Base-by-base conservation (phyloP, 1,139 yeast species). In the Pneumocystis jirovecii region DNA sequence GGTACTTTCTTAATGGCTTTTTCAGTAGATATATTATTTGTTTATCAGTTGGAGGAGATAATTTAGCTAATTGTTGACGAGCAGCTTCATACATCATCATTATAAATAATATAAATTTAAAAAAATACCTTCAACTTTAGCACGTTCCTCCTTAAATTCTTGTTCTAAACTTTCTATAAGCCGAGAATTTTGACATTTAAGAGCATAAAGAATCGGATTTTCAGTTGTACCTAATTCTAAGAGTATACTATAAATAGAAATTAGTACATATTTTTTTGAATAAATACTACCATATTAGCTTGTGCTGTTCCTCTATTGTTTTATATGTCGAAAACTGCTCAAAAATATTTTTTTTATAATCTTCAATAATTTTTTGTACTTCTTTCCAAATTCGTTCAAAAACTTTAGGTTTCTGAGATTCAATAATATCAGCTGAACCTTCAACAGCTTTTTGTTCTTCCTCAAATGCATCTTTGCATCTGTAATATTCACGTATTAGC, bases 401-500 rank as follows among this genome's bases (percentile, higher is more conserved):
- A 34, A 79, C 75, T 75, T 72, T 31, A 50, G 57, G 4, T 70
- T 69, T 64, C 6, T 62, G 64, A 10, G 40, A 56, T 25, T 63
- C 60, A 61, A 64, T 17, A 50, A 31, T 31, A 19, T 34, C 19
- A 3, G 6, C 2, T 35, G 65, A 39, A 15, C 19, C 29, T 10
- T 73, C 66, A 1, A 68, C 69, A 25, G 69, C 70, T 56, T 70
- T 70, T 65, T 71, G 68, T 70, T 65, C 65, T 76, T 72, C 68
- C 66, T n/a, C 70, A 64, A 64, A 80, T 74, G 66, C 75, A 77
- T 64, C 77, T 76, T 3, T 87, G 15, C 57, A 50, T 93, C 61
- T 80, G 76, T 83, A 80, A 73, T 89, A 89, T 70, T 86, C 89
- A 62, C 85, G 82, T 61, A 89, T 78, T 61, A 93, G 80, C 60